Conservation (phyloP, 805 yeast genomes). For the Suhomyces sp. region DNA sequence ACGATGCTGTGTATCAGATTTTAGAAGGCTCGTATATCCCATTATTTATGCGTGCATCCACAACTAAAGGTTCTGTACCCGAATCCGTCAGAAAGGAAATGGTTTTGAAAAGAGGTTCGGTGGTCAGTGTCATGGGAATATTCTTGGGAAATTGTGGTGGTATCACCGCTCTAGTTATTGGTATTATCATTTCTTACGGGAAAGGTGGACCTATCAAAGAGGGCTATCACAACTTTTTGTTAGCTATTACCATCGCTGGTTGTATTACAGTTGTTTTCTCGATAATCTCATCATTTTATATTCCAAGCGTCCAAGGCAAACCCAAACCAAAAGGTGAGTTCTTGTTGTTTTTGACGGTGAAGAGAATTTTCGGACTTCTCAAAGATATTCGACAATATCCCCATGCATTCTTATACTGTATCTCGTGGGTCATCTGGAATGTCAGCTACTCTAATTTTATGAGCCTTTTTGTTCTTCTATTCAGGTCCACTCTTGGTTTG, state of each 20-base stretch:
- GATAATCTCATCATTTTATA: conserved; percentile 20
- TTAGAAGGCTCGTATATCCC: conserved; percentile 42
- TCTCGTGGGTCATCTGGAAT: conserved; percentile 45
- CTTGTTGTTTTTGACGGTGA: conserved; percentile 23
- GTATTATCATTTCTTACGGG: conserved; percentile 34
- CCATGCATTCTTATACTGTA: conserved; percentile 33
- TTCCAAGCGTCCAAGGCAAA: conserved; percentile 31
- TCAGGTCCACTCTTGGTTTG: conserved; percentile 39
- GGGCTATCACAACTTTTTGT: conserved; percentile 33
- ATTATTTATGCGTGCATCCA: conserved; percentile 34
- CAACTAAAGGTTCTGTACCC: conserved; percentile 10
- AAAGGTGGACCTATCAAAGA: conserved; percentile 20
- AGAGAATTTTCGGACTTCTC: conserved; percentile 22
- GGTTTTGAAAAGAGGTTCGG: conserved; percentile 30
- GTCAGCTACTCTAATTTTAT: conserved; percentile 33
- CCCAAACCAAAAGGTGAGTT: conserved; percentile 22
- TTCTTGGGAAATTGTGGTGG: conserved; percentile 38
- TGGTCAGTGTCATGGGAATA: conserved; percentile 37
- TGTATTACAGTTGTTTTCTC: conserved; percentile 28
- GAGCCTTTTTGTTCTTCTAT: conserved; percentile 33
- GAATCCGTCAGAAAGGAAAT: conserved; percentile 24
- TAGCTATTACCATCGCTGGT: conserved; percentile 41
- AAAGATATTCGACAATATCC: conserved; percentile 26
- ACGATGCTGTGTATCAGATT: conserved; percentile 32
- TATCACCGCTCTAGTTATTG: conserved; percentile 33